phyloP scores from a whole-genome alignment of 257 asterid species.

The Solanum chiquidenum region DNA sequence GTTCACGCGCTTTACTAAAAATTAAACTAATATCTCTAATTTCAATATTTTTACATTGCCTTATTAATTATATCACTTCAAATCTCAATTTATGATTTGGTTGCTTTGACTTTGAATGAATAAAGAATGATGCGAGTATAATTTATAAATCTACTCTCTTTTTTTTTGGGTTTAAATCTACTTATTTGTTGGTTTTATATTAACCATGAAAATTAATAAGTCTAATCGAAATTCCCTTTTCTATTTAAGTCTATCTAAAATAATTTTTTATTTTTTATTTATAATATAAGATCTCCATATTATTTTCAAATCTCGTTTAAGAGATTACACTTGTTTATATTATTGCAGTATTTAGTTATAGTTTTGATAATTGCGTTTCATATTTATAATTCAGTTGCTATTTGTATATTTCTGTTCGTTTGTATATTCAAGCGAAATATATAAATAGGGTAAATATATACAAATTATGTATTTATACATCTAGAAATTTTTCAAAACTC shows the following conservation, averaged over 20 bases:
- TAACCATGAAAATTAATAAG: background rate
- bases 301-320: too few relatives aligned
- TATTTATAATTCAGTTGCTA: too few relatives aligned
- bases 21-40: background rate
- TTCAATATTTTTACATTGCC: background rate
- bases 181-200: background rate
- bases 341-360: background rate
- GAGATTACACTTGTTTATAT: background rate
- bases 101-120: background rate
- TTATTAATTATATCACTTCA: background rate
- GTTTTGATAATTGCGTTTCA: rapidly evolving
- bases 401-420: too few relatives aligned
- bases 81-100: background rate
- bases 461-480: too few relatives aligned
- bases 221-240: background rate
- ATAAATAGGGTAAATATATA: too few relatives aligned
- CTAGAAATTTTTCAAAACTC: rapidly evolving
- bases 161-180: background rate
- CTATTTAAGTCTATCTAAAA: too few relatives aligned
- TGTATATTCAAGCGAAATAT: background rate
- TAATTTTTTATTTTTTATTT: too few relatives aligned
- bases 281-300: background rate
- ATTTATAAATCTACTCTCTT: background rate
- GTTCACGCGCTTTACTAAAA: background rate
- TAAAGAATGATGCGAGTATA: background rate